Base-by-base conservation (phyloP, 768 basidiomycete species). In the Crepidotus variabilis region DNA sequence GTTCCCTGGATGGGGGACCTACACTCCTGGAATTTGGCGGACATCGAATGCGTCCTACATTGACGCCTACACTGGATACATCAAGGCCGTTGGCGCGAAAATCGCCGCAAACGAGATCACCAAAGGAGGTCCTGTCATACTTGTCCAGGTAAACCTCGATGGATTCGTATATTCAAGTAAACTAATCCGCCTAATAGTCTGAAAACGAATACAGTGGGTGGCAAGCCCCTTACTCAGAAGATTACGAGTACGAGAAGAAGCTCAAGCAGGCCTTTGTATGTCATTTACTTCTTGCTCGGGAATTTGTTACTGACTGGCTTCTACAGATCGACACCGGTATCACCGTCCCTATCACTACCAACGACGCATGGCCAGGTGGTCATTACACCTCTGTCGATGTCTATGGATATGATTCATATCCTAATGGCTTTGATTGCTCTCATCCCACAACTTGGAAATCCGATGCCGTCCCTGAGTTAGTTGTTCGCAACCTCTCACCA, bases 1-100 rank as follows among this genome's bases (percentile, higher is more conserved):
- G 1, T 78, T 84, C 49, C 83, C 83, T 10, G 82, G 82, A 18
- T 83, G 81, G 82, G 78, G 79, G 39, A 78, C 77, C 9, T 71
- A 78, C 58, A 81, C 79, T 1, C 67, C 72, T 14, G 79, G 80
- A 33, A 63, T 78, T 46, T 78, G 75, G 75, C 68, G 76, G 57
- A 77, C 76, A 0, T 68, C 67, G 5, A 78, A 78, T 52, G 52
- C 70, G 9, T 70, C 75, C 2, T 77, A 74, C 55, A 56, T 76
- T 24, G 70, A 76, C 32, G 83, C 84, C 0, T 85, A 81, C 73
- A 61, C 70, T 35, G 74, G 72, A 39, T 78, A 86, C 51, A 74
- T 84, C 57, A 73, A 76, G 23, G 68, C 73, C n/a, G 68, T 85
- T 3, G 75, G 77, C 8, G 57, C 68, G 3, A 67, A 75, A 43